Percentiles rank a stretch among this genome's conserved stretches.
Evolutionary conservation across 495 filamentous ascomycete species (phyloP).

Genomic region (Penicillium maclennaniae): DNA sequence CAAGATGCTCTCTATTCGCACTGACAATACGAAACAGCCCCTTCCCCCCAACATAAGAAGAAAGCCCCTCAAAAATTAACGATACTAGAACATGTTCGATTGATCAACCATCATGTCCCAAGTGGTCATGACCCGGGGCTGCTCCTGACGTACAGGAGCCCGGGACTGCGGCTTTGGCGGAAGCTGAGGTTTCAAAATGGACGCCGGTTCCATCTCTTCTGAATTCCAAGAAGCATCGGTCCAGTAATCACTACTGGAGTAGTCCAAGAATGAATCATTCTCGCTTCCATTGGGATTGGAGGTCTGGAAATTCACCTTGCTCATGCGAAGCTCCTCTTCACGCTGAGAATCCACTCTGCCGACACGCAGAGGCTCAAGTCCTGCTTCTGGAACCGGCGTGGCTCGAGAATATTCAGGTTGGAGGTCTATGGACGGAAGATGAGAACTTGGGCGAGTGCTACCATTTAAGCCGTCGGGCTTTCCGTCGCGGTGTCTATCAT

Average conservation of each 20-base stretch:
- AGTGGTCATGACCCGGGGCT: constrained; percentile 3
- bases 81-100: constrained; percentile 11
- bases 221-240: constrained; percentile 7
- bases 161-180: not conserved
- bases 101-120: constrained; percentile 14
- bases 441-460: too few species aligned
- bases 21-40: not conserved
- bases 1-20: not conserved
- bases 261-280: not conserved
- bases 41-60: too few species aligned
- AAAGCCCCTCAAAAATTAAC: too few species aligned
- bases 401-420: constrained; percentile 1
- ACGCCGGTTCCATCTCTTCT: not conserved
- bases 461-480: not conserved
- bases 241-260: constrained; percentile 10
- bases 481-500: not conserved
- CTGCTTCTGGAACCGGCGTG: constrained; percentile 1
- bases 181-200: not conserved
- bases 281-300: not conserved
- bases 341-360: not conserved
- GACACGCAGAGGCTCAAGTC: not conserved
- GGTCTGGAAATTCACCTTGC: not conserved
- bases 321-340: not conserved
- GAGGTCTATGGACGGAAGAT: too few species aligned
- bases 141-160: not conserved